Evolutionary conservation across 2,329 filamentous ascomycete genomes (phyloP).

Genomic region (Fusarium lateritium): DNA sequence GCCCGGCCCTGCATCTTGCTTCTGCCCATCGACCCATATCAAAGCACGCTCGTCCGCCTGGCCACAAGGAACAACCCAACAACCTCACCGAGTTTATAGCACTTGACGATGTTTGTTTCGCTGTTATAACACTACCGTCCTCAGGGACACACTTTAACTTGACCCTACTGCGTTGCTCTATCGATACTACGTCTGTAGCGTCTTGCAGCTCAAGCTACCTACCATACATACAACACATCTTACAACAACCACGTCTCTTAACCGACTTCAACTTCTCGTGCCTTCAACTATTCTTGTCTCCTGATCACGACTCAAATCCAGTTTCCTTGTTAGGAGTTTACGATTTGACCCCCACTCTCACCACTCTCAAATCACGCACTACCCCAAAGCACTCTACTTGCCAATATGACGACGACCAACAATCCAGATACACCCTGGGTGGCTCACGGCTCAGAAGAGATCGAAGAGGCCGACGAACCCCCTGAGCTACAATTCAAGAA

Average conservation of each 20-base stretch:
- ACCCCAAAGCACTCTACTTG: conserved; percentile 49
- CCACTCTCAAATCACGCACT: conserved; percentile 33
- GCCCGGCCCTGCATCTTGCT: conserved; percentile 41
- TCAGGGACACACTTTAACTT: conserved; percentile 53
- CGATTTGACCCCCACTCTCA: conserved; percentile 31
- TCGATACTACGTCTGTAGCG: conserved; percentile 32
- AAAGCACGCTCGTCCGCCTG: conserved; percentile 26
- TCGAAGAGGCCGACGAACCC: conserved; percentile 88
- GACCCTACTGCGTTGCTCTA: conserved; percentile 30
- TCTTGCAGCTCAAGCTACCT: conserved; percentile 45
- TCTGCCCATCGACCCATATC: conserved; percentile 43
- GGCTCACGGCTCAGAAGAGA: conserved; percentile 69
- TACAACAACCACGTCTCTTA: conserved; percentile 13
- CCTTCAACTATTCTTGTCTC: conserved; percentile 12
- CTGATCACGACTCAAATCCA: conserved; percentile 19
- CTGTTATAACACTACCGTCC: conserved; percentile 58
- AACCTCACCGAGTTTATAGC: conserved; percentile 33
- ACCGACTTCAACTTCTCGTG: conserved; percentile 4
- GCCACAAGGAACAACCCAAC: conserved; percentile 23
- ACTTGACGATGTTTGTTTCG: conserved; percentile 53
- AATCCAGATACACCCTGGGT: conserved; percentile 53
- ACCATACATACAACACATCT: conserved; percentile 39
- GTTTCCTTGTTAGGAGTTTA: conserved; percentile 19
- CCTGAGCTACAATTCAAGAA: conserved; percentile 71
- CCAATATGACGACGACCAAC: conserved; percentile 47